Conservation (phyloP, 2,329 filamentous ascomycete genomes). For the Sclerotinia borealis region DNA sequence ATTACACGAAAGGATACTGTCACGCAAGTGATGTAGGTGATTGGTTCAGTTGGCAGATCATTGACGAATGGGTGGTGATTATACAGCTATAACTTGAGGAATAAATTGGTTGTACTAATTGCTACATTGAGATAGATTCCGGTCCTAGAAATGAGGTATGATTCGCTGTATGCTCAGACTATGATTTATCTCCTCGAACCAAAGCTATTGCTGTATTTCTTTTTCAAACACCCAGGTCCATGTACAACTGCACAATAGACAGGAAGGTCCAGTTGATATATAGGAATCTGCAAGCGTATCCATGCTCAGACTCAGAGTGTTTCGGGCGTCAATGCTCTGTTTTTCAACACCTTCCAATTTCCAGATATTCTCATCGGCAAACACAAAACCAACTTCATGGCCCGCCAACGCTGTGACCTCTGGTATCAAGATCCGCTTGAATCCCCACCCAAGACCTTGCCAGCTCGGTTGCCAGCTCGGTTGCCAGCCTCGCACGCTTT, state of each 20-base stretch:
- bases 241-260: neutral
- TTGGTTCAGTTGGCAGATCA: too few species aligned
- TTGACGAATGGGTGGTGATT: too few species aligned
- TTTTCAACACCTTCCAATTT: neutral
- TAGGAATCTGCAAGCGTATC: too few species aligned
- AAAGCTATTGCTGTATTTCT: neutral
- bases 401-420: neutral
- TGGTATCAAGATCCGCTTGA: neutral
- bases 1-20: too few species aligned
- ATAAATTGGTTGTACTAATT: too few species aligned
- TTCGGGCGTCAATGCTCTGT: rapidly evolving
- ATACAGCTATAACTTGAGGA: too few species aligned
- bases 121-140: too few species aligned
- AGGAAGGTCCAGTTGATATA: too few species aligned
- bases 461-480: neutral
- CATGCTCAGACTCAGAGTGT: neutral
- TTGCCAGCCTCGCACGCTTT: neutral
- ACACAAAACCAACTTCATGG: neutral
- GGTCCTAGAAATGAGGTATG: too few species aligned
- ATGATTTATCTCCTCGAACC: neutral
- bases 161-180: neutral
- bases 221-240: neutral
- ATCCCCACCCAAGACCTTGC: rapidly evolving
- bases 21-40: too few species aligned
- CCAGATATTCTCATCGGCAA: neutral